Conservation (phyloP, 106 monocot species). For the Chionographis japonica region DNA sequence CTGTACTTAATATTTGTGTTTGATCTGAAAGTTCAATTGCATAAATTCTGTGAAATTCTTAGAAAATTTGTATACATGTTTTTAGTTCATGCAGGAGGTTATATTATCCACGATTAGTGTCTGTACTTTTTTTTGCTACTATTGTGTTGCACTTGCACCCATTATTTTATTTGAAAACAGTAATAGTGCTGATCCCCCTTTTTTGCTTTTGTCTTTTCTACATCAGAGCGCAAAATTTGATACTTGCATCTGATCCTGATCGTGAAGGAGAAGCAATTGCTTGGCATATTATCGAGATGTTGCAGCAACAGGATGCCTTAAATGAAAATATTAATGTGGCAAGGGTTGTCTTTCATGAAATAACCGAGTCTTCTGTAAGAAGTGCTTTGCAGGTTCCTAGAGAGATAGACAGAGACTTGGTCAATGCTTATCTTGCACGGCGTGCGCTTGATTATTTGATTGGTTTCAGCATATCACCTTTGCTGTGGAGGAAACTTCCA, state of each 20-base stretch:
- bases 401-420: slow-evolving; percentile 70
- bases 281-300: slow-evolving; percentile 95
- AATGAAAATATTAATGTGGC: slow-evolving; percentile 51
- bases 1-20: no score
- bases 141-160: background rate
- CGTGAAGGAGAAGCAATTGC: slow-evolving; percentile 99
- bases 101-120: background rate
- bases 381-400: slow-evolving; percentile 74
- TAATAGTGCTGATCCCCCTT: no score
- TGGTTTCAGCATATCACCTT: slow-evolving; percentile 93
- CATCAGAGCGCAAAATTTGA: slow-evolving; percentile 80
- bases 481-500: slow-evolving; percentile 91
- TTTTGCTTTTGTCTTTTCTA: background rate
- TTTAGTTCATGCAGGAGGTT: background rate
- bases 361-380: slow-evolving; percentile 84
- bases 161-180: background rate
- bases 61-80: no score
- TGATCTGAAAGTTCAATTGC: no score
- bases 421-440: slow-evolving; percentile 95
- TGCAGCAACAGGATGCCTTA: slow-evolving; percentile 86
- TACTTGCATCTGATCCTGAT: slow-evolving; percentile 96
- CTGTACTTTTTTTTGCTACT: slow-evolving; percentile 1
- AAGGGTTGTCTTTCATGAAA: slow-evolving; percentile 96
- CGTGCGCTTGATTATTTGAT: slow-evolving; percentile 96
- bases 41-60: no score